These are phyloP conservation scores for Rhodomyrtus psidioides DNA, from an alignment of 441 rosid species.

Conservation along the genomic window DNA sequence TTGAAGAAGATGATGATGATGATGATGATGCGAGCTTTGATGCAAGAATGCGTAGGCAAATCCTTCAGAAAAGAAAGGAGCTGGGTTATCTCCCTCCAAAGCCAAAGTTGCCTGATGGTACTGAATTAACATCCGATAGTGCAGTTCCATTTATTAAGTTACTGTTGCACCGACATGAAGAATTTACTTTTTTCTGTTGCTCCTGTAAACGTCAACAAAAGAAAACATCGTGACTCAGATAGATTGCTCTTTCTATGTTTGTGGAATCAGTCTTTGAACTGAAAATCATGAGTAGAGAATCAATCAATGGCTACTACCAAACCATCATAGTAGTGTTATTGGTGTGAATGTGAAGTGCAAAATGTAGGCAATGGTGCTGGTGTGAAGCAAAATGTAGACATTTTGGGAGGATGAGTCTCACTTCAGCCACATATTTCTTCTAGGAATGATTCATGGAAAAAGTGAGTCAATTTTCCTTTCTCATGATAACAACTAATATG, in stretches of 20 bases:
- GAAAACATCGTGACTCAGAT: background rate
- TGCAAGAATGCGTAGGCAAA: constrained; percentile 72
- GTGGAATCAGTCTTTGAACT: background rate
- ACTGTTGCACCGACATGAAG: background rate
- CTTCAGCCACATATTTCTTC: background rate
- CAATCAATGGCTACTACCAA: background rate
- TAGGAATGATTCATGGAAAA: background rate
- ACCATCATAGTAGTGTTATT: background rate
- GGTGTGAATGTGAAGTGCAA: background rate
- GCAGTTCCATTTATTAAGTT: background rate
- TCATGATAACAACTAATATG: background rate
- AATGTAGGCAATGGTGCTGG: background rate
- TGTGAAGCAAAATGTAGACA: background rate
- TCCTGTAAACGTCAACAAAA: background rate
- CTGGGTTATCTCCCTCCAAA: constrained; percentile 48
- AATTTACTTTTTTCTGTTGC: background rate
- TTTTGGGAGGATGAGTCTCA: background rate
- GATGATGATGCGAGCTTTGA: constrained; percentile 73
- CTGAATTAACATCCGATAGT: background rate
- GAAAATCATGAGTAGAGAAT: background rate
- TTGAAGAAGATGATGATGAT: constrained; percentile 23
- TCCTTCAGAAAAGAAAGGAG: constrained; percentile 59
- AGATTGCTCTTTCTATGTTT: background rate
- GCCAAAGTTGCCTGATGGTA: constrained; percentile 46
- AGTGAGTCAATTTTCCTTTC: background rate